These are phyloP conservation scores for Microsporum canis DNA, from an alignment of 2,329 filamentous ascomycete species.

Conservation along the genomic window DNA sequence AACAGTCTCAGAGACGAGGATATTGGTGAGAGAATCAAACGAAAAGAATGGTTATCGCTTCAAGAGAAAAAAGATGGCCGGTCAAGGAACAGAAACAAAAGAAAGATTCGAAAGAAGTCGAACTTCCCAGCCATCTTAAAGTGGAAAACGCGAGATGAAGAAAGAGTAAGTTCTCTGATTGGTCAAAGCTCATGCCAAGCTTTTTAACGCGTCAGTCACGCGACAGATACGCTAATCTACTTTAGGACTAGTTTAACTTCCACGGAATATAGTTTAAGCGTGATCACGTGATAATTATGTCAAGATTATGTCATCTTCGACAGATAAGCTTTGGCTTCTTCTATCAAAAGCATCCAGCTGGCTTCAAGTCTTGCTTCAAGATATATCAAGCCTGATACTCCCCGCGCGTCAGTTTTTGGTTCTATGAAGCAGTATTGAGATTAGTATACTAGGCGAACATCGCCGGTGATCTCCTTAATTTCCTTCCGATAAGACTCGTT, in stretches of 20 bases:
- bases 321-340: background rate
- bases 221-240: background rate
- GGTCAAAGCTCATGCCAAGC: background rate
- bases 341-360: background rate
- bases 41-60: background rate
- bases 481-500: background rate
- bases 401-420: background rate
- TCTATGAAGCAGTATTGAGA: background rate
- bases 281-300: background rate
- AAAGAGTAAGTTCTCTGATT: background rate
- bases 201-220: slow-evolving; percentile 3
- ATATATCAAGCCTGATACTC: too few relatives aligned
- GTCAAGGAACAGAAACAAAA: background rate
- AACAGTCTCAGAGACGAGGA: background rate
- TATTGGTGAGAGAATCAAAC: background rate
- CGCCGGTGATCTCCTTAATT: background rate
- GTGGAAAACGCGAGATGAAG: background rate
- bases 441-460: background rate
- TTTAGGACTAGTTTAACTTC: background rate
- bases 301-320: slow-evolving; percentile 5
- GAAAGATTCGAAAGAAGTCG: background rate
- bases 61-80: background rate
- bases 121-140: slow-evolving; percentile 4
- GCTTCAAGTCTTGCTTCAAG: background rate
- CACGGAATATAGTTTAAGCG: background rate